phyloP scores from a whole-genome alignment of 306 rosid species.

The Astragalus membranaceus region DNA sequence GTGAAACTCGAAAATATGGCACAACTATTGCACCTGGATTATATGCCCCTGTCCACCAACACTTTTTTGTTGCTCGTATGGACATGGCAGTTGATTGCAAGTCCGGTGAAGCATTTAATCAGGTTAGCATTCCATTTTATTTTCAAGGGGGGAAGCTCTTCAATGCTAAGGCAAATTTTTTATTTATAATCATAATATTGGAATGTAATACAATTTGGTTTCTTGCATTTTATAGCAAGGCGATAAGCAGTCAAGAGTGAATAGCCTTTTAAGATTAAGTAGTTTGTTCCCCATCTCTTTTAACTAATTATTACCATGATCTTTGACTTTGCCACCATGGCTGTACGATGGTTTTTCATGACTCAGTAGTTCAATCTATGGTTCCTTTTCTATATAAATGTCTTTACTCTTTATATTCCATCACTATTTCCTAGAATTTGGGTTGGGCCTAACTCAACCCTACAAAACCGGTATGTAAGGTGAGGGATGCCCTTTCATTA shows the following conservation, averaged over 20 bases:
- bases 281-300: not conserved
- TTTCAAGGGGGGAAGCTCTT: not conserved
- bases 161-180: not conserved
- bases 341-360: not conserved
- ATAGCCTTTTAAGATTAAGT: not conserved
- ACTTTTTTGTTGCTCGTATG: slow-evolving; percentile 81
- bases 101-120: slow-evolving; percentile 81
- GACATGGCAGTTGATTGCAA: slow-evolving; percentile 86
- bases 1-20: slow-evolving; percentile 78
- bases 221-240: not conserved
- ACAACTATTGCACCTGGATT: slow-evolving; percentile 82
- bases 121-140: slow-evolving; percentile 33
- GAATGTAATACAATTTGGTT: not conserved
- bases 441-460: too few species aligned
- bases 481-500: too few species aligned
- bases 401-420: not conserved
- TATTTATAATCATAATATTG: not conserved
- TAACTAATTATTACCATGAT: not conserved
- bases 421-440: too few species aligned
- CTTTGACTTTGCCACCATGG: not conserved
- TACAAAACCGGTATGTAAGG: too few species aligned
- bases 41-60: slow-evolving; percentile 82
- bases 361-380: not conserved
- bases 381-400: not conserved
- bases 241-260: not conserved